phyloP scores from a whole-genome alignment of 257 asterid genomes.

The Datura wrightii region DNA sequence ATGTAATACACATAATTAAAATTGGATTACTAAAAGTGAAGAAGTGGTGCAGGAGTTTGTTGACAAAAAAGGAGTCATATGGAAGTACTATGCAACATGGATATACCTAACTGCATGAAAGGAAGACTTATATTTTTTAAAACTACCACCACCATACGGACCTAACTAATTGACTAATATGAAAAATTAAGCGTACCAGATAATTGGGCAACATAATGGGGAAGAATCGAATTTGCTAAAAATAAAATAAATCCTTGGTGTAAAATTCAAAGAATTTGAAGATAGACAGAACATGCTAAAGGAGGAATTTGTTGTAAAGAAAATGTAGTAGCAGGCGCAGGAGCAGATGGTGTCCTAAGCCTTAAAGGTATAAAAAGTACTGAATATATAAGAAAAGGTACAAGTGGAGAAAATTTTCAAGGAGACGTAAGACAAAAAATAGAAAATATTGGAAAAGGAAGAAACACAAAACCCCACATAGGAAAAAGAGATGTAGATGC shows the following conservation, averaged over 20 bases:
- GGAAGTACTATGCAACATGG: conserved; percentile 16
- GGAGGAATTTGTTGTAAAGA: not conserved
- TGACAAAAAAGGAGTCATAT: not conserved
- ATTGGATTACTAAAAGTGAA: not conserved
- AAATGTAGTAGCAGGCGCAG: not conserved
- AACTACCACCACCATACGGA: not conserved
- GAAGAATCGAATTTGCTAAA: not conserved
- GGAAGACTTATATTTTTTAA: not conserved
- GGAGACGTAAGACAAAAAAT: not conserved
- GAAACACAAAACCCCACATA: not conserved
- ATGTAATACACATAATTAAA: not conserved
- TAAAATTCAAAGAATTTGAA: conserved; percentile 8
- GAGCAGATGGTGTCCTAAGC: not conserved
- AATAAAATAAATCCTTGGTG: not conserved
- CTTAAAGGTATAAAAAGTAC: not conserved
- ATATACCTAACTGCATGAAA: not conserved
- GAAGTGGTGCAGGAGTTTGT: not conserved
- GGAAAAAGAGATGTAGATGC: not conserved
- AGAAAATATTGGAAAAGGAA: not conserved
- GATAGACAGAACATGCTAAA: not conserved
- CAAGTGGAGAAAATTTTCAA: not conserved
- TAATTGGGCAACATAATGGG: not conserved
- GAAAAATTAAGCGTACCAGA: not conserved
- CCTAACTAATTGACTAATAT: not conserved
- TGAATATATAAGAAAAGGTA: not conserved